Evolutionary conservation across 2,329 filamentous ascomycete species (phyloP), one percentile per base, ranked within the genome.

Genomic region (Xylaria sp.): DNA sequence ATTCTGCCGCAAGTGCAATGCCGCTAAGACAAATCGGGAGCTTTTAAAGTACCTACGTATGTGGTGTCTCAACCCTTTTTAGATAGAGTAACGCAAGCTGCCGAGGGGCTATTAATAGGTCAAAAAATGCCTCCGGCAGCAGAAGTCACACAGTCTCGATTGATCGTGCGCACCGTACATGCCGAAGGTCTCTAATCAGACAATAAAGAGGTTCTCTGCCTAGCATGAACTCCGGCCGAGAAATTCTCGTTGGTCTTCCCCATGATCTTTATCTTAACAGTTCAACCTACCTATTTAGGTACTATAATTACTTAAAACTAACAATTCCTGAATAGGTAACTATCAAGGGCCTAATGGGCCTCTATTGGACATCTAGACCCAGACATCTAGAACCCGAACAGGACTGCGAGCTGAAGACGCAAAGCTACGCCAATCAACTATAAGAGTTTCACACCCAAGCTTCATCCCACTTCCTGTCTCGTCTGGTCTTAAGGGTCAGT

Each of bases 61-160:
- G 18, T 39, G n/a, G n/a, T n/a, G n/a, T n/a, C n/a, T 46, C 45
- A 12, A 8, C n/a, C 10, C 25, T 50, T 4, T 23, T 53, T 10
- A 25, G 20, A 15, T 39, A 39, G 36, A 34, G 30, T 56, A 25
- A 7, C 2, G 53, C 50, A 56, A 36, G 41, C 55, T 52, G 57
- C 36, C 48, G 30, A 55, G 30, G 30, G 28, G 39, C 57, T 61
- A 66, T 61, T 50, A 66, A 56, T 57, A 28, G 46, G 10, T 30
- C 18, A 48, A 25, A 23, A 48, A 48, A 46, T 46, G 20, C 20
- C 23, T 13, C 20, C 20, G 20, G 20, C 20, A 25, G 10, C 20
- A 15, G 10, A 25, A 13, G 43, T 46, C 43, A 1, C 20, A 46
- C 20, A 48, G 13, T 8, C 23, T n/a, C n/a, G n/a, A n/a, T n/a